Conservation (phyloP, 2,329 filamentous ascomycete genomes). For the Colletotrichum scovillei region DNA sequence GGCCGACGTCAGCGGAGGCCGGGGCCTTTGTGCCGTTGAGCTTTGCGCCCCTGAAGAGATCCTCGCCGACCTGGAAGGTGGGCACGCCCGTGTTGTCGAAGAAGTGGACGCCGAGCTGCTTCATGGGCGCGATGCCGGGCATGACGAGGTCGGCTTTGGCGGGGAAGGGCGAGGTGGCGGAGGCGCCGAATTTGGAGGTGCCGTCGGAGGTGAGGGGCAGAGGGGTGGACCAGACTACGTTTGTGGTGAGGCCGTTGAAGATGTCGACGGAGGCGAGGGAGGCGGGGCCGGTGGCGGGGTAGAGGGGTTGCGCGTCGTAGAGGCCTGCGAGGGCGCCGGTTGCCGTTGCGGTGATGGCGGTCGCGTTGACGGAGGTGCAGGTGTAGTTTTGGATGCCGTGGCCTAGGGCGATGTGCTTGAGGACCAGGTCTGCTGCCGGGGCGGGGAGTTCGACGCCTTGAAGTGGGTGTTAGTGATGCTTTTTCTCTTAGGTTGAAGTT, state of each 20-base stretch:
- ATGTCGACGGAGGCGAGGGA: slow-evolving; percentile 49
- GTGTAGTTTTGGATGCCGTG: slow-evolving; percentile 78
- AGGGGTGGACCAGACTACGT: slow-evolving; percentile 52
- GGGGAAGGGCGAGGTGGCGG: slow-evolving; percentile 58
- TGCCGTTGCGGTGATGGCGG: slow-evolving; percentile 45
- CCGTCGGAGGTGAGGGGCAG: slow-evolving; percentile 62
- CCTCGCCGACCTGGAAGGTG: slow-evolving; percentile 66
- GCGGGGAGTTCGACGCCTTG: slow-evolving; percentile 57
- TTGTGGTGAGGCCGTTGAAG: slow-evolving; percentile 54
- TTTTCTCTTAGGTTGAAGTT: slow-evolving; percentile 13
- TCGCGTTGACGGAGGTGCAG: slow-evolving; percentile 52
- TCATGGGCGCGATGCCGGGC: slow-evolving; percentile 45
- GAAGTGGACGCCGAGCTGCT: slow-evolving; percentile 73
- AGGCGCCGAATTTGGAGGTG: slow-evolving; percentile 51
- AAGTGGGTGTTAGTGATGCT: slow-evolving; percentile 34
- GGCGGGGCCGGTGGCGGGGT: slow-evolving; percentile 53
- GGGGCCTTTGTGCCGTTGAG: slow-evolving; percentile 67
- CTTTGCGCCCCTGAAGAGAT: slow-evolving; percentile 56
- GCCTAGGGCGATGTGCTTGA: slow-evolving; percentile 69
- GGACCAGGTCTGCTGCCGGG: slow-evolving; percentile 49
- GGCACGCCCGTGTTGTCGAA: slow-evolving; percentile 68
- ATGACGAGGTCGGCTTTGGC: slow-evolving; percentile 52
- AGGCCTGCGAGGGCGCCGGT: slow-evolving; percentile 69
- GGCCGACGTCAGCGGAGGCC: slow-evolving; percentile 54
- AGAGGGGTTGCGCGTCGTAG: slow-evolving; percentile 67